Percentiles rank a stretch among this genome's conserved stretches.
Conservation (phyloP, 129 eudicot species). For the Lonicera japonica region DNA sequence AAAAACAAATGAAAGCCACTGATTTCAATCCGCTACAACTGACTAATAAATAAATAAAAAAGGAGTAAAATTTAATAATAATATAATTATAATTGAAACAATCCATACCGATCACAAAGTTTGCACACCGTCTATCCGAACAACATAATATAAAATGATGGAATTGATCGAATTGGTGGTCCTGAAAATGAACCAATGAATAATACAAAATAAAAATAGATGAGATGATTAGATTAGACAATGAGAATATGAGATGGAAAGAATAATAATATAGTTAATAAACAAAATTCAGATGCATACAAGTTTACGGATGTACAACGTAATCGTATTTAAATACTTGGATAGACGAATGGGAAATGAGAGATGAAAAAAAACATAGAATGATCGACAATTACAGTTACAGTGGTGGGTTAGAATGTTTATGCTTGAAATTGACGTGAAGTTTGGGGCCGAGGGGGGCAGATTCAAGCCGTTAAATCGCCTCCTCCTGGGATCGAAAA, state of each 20-base stretch:
- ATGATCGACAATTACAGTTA: constrained; percentile 14
- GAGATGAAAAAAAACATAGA: background rate
- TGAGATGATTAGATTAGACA: too few relatives aligned
- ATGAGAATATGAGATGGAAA: background rate
- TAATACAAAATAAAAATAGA: background rate
- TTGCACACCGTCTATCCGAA: background rate
- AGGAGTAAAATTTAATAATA: background rate
- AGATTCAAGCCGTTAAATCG: constrained; percentile 19
- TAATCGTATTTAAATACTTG: background rate
- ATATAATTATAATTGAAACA: background rate
- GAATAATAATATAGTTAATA: background rate
- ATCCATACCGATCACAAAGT: too few relatives aligned
- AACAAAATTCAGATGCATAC: too few relatives aligned
- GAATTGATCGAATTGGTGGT: constrained; percentile 2
- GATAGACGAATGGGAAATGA: background rate
- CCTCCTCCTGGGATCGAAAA: constrained; percentile 15
- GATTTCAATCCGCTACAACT: background rate
- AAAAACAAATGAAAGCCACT: background rate
- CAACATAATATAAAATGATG: constrained; percentile 3
- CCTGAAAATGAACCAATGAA: background rate
- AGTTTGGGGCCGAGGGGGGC: background rate
- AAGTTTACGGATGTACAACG: constrained; percentile 2
- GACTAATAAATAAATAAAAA: background rate
- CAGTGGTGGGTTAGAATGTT: constrained; percentile 24
- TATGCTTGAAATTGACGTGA: constrained; percentile 4